These are phyloP conservation scores for Sporisorium sorghi DNA, from an alignment of 1,284 basidiomycete genomes.

Conservation along the genomic window DNA sequence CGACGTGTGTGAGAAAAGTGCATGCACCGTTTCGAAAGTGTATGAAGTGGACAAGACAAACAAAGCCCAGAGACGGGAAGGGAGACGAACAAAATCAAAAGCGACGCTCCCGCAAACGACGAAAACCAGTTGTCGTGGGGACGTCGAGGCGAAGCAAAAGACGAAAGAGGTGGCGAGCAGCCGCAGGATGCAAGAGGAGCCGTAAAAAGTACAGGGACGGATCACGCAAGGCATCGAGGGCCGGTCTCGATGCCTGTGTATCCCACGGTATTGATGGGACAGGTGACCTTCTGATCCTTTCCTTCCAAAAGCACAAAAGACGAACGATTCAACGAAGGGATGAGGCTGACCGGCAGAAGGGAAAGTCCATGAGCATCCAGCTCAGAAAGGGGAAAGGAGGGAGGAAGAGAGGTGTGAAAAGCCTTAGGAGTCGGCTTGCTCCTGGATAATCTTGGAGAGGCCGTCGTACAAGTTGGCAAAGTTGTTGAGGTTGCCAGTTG, in stretches of 20 bases:
- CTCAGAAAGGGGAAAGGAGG: constrained; percentile 2
- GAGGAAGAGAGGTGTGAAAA: not conserved
- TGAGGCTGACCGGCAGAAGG: constrained; percentile 27
- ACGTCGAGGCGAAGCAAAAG: constrained; percentile 21
- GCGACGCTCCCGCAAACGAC: constrained; percentile 38
- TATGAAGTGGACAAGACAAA: constrained; percentile 2
- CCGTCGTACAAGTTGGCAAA: constrained; percentile 63
- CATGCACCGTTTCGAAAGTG: constrained; percentile 15
- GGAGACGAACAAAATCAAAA: constrained; percentile 2
- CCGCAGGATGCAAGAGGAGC: constrained; percentile 5
- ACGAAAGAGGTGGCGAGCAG: constrained; percentile 4
- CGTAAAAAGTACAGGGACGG: constrained; percentile 6
- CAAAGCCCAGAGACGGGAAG: not conserved
- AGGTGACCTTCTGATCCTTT: constrained; percentile 17
- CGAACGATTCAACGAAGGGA: constrained; percentile 9
- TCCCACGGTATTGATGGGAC: not conserved
- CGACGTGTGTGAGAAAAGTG: constrained; percentile 4
- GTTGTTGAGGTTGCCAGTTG: constrained; percentile 61
- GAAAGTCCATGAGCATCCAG: constrained; percentile 33
- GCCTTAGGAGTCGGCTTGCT: constrained; percentile 35
- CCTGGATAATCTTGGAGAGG: constrained; percentile 62
- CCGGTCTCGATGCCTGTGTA: constrained; percentile 19
- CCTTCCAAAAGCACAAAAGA: constrained; percentile 19
- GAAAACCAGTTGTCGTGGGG: constrained; percentile 37
- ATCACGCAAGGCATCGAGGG: constrained; percentile 18